Percentiles rank a stretch among this genome's conserved stretches.
Evolutionary conservation across 169 alveolate genomes (phyloP).

Genomic region (Plasmodium blacklocki): DNA sequence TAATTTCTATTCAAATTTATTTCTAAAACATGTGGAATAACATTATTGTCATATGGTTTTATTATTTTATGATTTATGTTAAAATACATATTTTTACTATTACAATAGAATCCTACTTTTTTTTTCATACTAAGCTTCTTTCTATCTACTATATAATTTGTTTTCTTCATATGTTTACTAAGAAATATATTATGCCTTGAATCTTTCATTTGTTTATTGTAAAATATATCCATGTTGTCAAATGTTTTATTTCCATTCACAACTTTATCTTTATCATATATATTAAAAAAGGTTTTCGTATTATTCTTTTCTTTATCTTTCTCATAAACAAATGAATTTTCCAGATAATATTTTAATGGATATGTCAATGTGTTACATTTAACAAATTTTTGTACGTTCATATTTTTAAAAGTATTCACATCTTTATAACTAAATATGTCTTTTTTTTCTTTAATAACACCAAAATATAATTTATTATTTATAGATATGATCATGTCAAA

Average conservation of each 20-base stretch:
- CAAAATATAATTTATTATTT: slow-evolving; percentile 16
- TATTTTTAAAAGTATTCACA: not conserved
- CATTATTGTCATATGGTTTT: not conserved
- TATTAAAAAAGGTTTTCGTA: not conserved
- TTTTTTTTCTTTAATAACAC: slow-evolving; percentile 1
- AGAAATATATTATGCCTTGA: no score
- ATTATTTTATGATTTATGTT: slow-evolving; percentile 25
- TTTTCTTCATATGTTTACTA: not conserved
- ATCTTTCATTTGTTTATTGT: no score
- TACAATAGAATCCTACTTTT: slow-evolving; percentile 24
- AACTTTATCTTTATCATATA: not conserved
- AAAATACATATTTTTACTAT: not conserved
- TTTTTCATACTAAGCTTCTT: not conserved
- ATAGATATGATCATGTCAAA: slow-evolving; percentile 29
- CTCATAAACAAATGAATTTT: slow-evolving; percentile 22
- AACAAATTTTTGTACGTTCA: slow-evolving; percentile 19
- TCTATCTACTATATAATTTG: not conserved
- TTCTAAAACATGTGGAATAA: slow-evolving; percentile 8
- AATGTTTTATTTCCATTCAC: no score
- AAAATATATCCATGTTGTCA: no score
- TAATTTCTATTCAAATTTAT: slow-evolving; percentile 23
- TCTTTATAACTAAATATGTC: slow-evolving; percentile 1
- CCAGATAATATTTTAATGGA: slow-evolving; percentile 4
- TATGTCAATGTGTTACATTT: not conserved
- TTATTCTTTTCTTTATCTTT: not conserved